Evolutionary conservation across 1,139 yeast species (phyloP), one percentile per base, ranked within the genome.

Genomic region (Blastobotrys capitulatus): DNA sequence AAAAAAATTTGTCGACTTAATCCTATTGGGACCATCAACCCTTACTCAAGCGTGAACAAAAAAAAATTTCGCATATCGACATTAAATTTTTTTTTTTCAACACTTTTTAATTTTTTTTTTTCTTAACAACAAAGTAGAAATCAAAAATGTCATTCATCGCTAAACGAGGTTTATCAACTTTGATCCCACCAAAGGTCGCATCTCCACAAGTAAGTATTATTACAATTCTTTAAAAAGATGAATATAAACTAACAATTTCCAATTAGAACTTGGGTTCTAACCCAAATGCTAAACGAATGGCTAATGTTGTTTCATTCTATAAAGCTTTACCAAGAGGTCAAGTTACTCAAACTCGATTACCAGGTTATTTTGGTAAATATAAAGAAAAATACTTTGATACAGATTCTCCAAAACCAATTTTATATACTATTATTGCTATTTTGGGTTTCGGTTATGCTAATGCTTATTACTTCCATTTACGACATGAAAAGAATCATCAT

Each of bases 101-200:
- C 37, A 32, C 25, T 18, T 36, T 36, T 36, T 36, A 8, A 5
- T 18, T 36, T 6, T 6, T 20, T n/a, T n/a, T 36, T 36, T 6
- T 29, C 32, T 3, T 29, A 10, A 29, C 32, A 12, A 9, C 10
- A 20, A 6, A n/a, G n/a, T n/a, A n/a, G n/a, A n/a, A 7, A 37
- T 19, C 15, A 26, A 25, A 5, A 41, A 86, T 86, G 95, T 86
- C 95, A 66, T 83, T 83, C 77, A 78, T 89, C 72, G 77, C 81
- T 69, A 89, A 86, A 83, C 90, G 97, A 77, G 86, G 85, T 67
- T 80, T 92, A 72, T 89, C 97, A 61, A 86, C 97, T 66, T 80
- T 92, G 76, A 89, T 92, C 68, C 98, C 98, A 65, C 98, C 98
- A 69, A 92, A 92, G 94, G 83, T 92, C 69, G 97, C 96, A 54